Evolutionary conservation across 1,139 yeast species (phyloP).

Genomic region (Geotrichum fermentans): DNA sequence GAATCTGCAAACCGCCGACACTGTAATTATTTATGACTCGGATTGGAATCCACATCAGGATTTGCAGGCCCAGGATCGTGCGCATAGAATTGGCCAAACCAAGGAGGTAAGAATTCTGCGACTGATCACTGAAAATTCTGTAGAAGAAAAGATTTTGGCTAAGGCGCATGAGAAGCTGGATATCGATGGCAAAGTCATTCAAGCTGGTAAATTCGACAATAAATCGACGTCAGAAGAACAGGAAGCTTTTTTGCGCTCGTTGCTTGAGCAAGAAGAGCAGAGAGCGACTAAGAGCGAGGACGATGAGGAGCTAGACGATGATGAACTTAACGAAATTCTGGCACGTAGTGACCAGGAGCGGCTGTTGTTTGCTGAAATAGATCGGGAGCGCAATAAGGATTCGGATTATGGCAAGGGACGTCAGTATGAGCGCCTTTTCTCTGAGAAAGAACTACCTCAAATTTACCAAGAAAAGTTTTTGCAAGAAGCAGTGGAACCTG

Average conservation of each 20-base stretch:
- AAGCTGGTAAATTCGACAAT: conserved; percentile 97
- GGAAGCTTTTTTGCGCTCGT: conserved; percentile 81
- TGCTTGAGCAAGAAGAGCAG: conserved; percentile 73
- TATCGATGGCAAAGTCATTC: conserved; percentile 96
- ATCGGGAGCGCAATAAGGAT: conserved; percentile 54
- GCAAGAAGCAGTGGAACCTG: conserved; percentile 25
- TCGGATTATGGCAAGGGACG: conserved; percentile 42
- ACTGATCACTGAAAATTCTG: conserved; percentile 86
- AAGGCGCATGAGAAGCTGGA: conserved; percentile 92
- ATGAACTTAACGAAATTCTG: conserved; percentile 80
- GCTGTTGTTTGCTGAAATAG: conserved; percentile 60
- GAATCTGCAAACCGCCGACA: conserved; percentile 93
- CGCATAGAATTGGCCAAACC: conserved; percentile 96
- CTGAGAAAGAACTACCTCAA: conserved; percentile 69
- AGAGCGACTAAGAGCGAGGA: conserved; percentile 51
- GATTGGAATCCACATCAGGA: conserved; percentile 99
- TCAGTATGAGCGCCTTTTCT: conserved; percentile 51
- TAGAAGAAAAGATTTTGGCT: conserved; percentile 89
- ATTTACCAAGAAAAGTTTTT: conserved; percentile 73
- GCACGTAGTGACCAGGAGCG: conserved; percentile 80
- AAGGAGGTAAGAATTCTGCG: conserved; percentile 92
- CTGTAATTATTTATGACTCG: conserved; percentile 91
- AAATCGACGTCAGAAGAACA: conserved; percentile 96
- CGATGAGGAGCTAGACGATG: conserved; percentile 50
- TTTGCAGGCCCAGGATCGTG: conserved; percentile 97